phyloP scores from a whole-genome alignment of 495 filamentous ascomycete species.

The Aspergillus bertholletiae region DNA sequence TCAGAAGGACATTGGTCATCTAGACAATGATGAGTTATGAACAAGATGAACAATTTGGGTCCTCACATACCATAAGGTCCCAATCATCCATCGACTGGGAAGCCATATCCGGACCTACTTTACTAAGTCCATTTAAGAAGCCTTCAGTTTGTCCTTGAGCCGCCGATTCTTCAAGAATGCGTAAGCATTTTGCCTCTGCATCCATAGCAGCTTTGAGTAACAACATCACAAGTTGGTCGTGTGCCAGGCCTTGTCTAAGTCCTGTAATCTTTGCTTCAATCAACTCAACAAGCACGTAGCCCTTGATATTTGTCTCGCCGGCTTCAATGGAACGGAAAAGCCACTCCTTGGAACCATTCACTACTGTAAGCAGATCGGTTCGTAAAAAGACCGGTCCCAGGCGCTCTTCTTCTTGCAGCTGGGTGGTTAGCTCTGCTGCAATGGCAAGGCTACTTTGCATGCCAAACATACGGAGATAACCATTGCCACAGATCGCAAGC shows the following conservation, averaged over 20 bases:
- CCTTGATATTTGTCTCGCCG: constrained; percentile 59
- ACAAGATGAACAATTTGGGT: background rate
- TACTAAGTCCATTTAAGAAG: background rate
- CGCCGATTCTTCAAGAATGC: constrained; percentile 25
- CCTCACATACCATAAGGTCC: constrained; percentile 21
- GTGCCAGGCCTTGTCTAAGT: constrained; percentile 30
- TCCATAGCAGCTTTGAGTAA: constrained; percentile 39
- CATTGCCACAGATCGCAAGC: constrained; percentile 41
- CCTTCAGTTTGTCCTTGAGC: constrained; percentile 7
- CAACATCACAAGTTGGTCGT: constrained; percentile 24
- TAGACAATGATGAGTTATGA: background rate
- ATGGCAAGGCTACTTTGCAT: constrained; percentile 42
- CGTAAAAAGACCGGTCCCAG: constrained; percentile 40
- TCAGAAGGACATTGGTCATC: background rate
- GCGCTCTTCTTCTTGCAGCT: constrained; percentile 48
- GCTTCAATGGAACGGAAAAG: constrained; percentile 33
- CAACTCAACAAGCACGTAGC: constrained; percentile 41
- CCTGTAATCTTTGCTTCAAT: constrained; percentile 43
- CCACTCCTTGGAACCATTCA: constrained; percentile 46
- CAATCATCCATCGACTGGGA: constrained; percentile 17
- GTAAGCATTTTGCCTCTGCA: constrained; percentile 24
- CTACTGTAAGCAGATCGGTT: constrained; percentile 42
- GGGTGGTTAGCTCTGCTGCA: constrained; percentile 43
- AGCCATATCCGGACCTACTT: background rate
- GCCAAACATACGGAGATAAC: constrained; percentile 41